Base-by-base conservation (phyloP, 768 basidiomycete species). In the Neoboletus brunneissimus region DNA sequence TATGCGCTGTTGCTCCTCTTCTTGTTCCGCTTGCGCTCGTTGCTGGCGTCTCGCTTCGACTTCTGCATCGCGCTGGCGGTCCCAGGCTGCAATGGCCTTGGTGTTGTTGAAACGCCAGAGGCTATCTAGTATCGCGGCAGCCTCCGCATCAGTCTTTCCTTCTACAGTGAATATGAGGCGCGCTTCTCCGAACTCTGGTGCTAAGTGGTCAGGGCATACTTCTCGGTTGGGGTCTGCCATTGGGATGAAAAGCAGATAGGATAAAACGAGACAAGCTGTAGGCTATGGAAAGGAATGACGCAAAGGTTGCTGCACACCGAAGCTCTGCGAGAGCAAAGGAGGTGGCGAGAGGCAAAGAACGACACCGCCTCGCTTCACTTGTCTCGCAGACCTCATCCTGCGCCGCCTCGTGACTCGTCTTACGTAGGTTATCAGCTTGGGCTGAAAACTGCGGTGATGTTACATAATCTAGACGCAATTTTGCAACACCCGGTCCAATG, bases 71-170 rank as follows among this genome's bases (percentile, higher is more conserved):
- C 5, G 13, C 4, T 13, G 13, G 0, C 4, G 5, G 0, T 29
- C 12, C 45, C 45, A 29, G 6, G 18, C 27, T 12, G 11, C 6
- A 3, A 45, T 29, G 18, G 44, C 27, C 3, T 29, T 46, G n/a
- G 27, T 13, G 7, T 47, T 29, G 13, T 31, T 47, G n/a, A 47
- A 31, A 8, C 0, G 0, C 27, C 45, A 47, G 1, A 47, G 7
- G 4, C 31, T n/a, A 0, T 7, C 5, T 1, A 47, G 45, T 0
- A 31, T 12, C 0, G 12, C 12, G 0, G 7, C 29, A 1, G 29
- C 29, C 2, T 20, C n/a, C 0, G 1, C 3, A 1, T 47, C 13
- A 1, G 12, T 47, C 3, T 20, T 47, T 8, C 45, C 29, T 13
- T 31, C 29, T 13, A 47, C 12, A 0, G n/a, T 47, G 6, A 47